Conservation (phyloP, 169 alveolate genomes). For the Cryptosporidium meleagridis region DNA sequence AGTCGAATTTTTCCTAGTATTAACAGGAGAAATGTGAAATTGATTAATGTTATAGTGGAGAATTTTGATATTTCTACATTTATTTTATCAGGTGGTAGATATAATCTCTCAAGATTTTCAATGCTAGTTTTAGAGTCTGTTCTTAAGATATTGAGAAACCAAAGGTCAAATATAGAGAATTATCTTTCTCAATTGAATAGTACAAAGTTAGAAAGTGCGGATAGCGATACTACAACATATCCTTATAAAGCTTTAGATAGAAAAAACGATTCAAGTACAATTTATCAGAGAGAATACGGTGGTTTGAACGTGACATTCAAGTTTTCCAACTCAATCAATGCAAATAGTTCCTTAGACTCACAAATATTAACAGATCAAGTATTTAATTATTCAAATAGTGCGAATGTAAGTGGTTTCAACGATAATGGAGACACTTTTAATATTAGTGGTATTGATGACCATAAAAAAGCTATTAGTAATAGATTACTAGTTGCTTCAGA, state of each 20-base stretch:
- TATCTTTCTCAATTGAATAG: background rate
- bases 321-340: background rate
- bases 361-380: background rate
- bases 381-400: background rate
- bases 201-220: background rate
- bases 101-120: constrained; percentile 25
- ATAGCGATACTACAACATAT: background rate
- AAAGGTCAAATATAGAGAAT: background rate
- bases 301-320: constrained; percentile 11
- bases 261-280: background rate
- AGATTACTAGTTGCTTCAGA: background rate
- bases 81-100: constrained; percentile 24
- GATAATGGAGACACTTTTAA: background rate
- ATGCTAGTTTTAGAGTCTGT: background rate
- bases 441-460: too few relatives aligned
- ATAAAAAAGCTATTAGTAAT: too few relatives aligned
- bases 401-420: background rate
- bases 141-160: background rate
- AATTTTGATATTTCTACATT: constrained; percentile 47
- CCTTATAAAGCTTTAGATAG: background rate
- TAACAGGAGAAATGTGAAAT: background rate
- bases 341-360: background rate
- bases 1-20: background rate
- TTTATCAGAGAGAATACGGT: background rate
- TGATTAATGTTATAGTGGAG: constrained; percentile 28